phyloP scores from a whole-genome alignment of 495 filamentous ascomycete species.

The Neurospora terricola region DNA sequence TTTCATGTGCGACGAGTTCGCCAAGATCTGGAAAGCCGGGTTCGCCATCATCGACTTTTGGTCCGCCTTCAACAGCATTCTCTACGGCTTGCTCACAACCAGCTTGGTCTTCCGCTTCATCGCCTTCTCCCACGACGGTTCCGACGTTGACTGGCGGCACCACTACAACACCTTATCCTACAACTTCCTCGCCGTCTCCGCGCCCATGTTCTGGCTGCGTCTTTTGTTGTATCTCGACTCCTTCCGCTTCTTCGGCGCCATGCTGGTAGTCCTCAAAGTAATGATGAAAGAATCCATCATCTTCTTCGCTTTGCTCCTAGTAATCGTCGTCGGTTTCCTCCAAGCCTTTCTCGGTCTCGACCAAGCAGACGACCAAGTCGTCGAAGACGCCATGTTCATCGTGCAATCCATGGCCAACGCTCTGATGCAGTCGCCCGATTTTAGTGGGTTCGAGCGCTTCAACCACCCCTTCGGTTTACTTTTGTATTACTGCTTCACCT shows the following conservation, averaged over 20 bases:
- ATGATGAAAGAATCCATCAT: constrained; percentile 99
- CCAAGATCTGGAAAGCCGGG: constrained; percentile 90
- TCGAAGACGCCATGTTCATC: constrained; percentile 56
- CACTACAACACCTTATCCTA: constrained; percentile 74
- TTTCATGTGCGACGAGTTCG: constrained; percentile 79
- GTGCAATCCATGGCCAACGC: constrained; percentile 84
- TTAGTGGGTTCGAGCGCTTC: constrained; percentile 72
- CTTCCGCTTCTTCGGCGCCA: constrained; percentile 92
- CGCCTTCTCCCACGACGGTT: constrained; percentile 52
- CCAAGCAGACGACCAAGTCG: constrained; percentile 57
- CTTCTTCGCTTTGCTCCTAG: constrained; percentile 86
- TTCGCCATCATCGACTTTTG: constrained; percentile 84
- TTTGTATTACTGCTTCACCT: constrained; percentile 92
- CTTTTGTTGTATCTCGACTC: constrained; percentile 88
- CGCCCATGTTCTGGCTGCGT: constrained; percentile 95
- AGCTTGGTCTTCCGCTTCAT: constrained; percentile 71
- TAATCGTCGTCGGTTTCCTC: constrained; percentile 82
- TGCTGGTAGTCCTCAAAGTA: constrained; percentile 93
- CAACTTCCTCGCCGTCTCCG: constrained; percentile 82
- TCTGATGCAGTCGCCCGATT: constrained; percentile 84
- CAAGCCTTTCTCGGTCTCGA: constrained; percentile 96
- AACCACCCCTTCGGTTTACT: constrained; percentile 73
- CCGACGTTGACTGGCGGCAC: constrained; percentile 41
- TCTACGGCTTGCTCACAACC: constrained; percentile 67
- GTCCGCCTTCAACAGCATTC: constrained; percentile 82